Conservation (phyloP, 192 early-diverging fungal genomes). For the Phlyctochytrium arcticum region DNA sequence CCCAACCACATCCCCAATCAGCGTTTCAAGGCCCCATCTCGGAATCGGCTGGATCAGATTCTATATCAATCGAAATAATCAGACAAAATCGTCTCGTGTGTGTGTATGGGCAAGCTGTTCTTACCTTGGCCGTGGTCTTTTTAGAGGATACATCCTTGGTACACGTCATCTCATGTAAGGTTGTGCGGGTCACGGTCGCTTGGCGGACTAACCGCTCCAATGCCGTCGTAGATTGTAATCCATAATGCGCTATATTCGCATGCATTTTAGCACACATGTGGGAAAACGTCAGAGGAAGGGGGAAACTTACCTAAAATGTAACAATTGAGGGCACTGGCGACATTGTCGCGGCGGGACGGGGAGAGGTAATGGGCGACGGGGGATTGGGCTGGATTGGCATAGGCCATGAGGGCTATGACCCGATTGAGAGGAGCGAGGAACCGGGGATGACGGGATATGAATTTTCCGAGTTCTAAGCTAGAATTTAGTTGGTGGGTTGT, state of each 20-base stretch:
- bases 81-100: not conserved
- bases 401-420: constrained; percentile 58
- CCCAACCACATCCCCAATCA: constrained; percentile 1
- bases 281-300: not conserved
- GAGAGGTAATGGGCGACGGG: constrained; percentile 49
- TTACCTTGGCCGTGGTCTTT: constrained; percentile 18
- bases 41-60: constrained; percentile 3
- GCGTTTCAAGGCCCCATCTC: not conserved
- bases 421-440: constrained; percentile 42
- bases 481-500: not conserved
- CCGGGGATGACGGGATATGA: constrained; percentile 27
- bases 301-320: constrained; percentile 53
- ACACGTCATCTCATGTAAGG: constrained; percentile 31
- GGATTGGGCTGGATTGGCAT: constrained; percentile 52
- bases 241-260: constrained; percentile 32
- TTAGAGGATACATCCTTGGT: too few relatives aligned
- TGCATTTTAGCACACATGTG: not conserved
- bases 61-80: not conserved
- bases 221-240: constrained; percentile 40
- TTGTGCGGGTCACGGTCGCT: constrained; percentile 52
- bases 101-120: not conserved
- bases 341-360: constrained; percentile 51
- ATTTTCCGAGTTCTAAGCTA: constrained; percentile 36
- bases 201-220: constrained; percentile 57
- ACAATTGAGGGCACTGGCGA: constrained; percentile 59